Base-by-base conservation (phyloP, 805 yeast species). In the Candida yuanshanica region DNA sequence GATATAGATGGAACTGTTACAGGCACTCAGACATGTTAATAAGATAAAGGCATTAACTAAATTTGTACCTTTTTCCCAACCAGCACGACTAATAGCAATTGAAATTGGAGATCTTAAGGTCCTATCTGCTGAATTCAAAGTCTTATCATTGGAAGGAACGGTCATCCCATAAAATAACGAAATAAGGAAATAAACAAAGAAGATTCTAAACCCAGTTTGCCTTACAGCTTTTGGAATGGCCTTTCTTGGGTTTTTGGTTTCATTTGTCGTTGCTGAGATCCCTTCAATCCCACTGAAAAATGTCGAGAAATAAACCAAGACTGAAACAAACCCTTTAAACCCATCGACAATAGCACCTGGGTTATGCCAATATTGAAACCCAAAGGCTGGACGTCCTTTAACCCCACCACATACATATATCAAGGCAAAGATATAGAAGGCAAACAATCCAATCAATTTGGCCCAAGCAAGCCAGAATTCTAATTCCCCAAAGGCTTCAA, bases 281-380 rank as follows among this genome's bases (percentile, higher is more conserved):
- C 81, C 71, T 61, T 83, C 93, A 44, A 83, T 79, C 57, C 90
- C 90, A 63, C 81, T 87, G 60, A 74, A 83, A 32, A 89, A 82
- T 63, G 83, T 83, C 18, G 84, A 81, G 21, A 89, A 84, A 43
- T 75, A 75, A 44, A 83, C 74, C 52, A 83, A 69, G 3, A 87
- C 80, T 27, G 70, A 68, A 0, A 77, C 83, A 37, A 79, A 65
- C 26, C 79, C 74, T 48, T 71, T 72, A 56, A 75, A 74, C 0
- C 79, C 80, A 48, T 63, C 51, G 11, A 62, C 62, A 38, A 73
- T 62, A 2, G 52, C 47, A 18, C 56, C 55, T 6, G 68, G 69
- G 33, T 51, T 51, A 17, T 59, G 50, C 44, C 59, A 55, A 37
- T 55, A 63, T 49, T 33, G 62, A 56, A 49, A 64, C 42, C 59